Evolutionary conservation across 768 basidiomycete species (phyloP).

Genomic region (Leucosporidium scottii): DNA sequence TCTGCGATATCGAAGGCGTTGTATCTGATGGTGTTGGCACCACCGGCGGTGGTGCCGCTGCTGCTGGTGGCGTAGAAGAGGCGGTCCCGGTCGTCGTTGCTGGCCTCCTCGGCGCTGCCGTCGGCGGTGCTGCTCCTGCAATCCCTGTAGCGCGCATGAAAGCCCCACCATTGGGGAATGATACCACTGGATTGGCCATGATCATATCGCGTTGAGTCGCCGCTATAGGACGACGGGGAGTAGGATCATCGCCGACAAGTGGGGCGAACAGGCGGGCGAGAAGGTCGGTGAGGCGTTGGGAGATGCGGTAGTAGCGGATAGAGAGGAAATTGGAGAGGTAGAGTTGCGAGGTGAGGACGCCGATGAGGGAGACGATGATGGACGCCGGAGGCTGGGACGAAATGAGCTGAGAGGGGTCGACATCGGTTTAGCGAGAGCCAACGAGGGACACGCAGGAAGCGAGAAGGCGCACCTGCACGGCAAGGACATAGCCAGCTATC

Average conservation of each 20-base stretch:
- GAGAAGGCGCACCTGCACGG: background rate
- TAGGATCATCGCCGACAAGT: background rate
- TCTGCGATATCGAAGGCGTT: too few species aligned
- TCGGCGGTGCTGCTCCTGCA: background rate
- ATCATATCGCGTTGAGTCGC: background rate
- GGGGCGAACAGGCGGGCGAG: background rate
- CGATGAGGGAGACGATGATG: constrained; percentile 11
- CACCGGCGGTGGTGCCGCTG: background rate
- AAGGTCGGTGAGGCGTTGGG: background rate
- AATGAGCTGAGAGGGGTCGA: background rate
- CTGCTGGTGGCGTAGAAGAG: background rate
- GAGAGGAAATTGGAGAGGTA: constrained; percentile 2
- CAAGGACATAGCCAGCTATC: constrained; percentile 14
- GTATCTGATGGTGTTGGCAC: background rate
- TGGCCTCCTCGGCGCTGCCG: background rate
- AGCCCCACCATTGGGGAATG: too few species aligned
- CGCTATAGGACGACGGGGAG: background rate
- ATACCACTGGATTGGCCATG: too few species aligned
- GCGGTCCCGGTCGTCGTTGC: background rate
- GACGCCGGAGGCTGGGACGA: background rate
- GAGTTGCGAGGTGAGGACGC: constrained; percentile 2
- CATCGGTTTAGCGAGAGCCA: too few species aligned
- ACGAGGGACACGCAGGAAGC: background rate
- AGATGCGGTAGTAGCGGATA: background rate
- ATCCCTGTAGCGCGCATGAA: background rate